Conservation (phyloP, 495 filamentous ascomycete genomes). For the Hyaloscypha finlandica region DNA sequence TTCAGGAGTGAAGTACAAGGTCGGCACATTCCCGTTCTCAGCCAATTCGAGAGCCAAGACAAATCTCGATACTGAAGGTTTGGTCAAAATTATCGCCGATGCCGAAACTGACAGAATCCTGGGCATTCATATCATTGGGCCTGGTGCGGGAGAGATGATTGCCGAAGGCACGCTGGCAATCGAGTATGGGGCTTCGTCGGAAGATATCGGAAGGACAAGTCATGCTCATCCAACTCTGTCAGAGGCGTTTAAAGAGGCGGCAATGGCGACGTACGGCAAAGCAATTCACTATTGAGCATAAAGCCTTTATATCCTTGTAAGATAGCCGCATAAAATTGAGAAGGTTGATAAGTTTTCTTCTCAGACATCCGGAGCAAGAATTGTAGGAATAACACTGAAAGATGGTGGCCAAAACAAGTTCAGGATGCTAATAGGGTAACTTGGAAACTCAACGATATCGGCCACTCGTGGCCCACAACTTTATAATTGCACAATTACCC, state of each 20-base stretch:
- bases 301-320: slow-evolving; percentile 21
- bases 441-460: too few relatives aligned
- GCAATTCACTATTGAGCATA: slow-evolving; percentile 87
- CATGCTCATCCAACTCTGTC: slow-evolving; percentile 92
- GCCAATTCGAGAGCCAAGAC: slow-evolving; percentile 99
- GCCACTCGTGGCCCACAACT: too few relatives aligned
- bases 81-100: slow-evolving; percentile 97
- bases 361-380: too few relatives aligned
- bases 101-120: slow-evolving; percentile 95
- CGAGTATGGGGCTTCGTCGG: slow-evolving; percentile 93
- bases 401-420: too few relatives aligned
- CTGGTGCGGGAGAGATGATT: slow-evolving; percentile 98
- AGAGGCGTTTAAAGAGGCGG: slow-evolving; percentile 99
- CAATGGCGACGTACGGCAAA: slow-evolving; percentile 96
- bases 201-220: slow-evolving; percentile 93
- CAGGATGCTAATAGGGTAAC: too few relatives aligned
- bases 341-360: background rate
- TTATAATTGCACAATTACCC: too few relatives aligned
- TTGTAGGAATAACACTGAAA: too few relatives aligned
- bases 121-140: slow-evolving; percentile 93
- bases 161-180: slow-evolving; percentile 93
- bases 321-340: slow-evolving; percentile 20
- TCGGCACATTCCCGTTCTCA: slow-evolving; percentile 93
- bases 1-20: slow-evolving; percentile 82
- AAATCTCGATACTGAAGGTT: slow-evolving; percentile 93